Base-by-base conservation (phyloP, 495 filamentous ascomycete species). In the Pseudoneurospora amorphoporcata region DNA sequence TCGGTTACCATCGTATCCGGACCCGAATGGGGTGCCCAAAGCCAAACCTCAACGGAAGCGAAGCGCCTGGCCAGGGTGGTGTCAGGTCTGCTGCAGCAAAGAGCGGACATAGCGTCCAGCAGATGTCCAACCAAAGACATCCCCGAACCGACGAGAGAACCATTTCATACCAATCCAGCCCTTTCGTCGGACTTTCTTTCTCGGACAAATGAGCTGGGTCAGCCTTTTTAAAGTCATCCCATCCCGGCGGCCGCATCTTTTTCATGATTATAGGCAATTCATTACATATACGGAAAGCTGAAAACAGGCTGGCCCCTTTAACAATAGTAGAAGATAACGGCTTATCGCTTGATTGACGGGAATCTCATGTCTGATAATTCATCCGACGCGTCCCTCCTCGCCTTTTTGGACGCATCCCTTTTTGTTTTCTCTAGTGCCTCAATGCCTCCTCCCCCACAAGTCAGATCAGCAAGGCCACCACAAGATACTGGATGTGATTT, bases 261-360 rank as follows among this genome's bases (percentile, higher is more conserved):
- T 17, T 65, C 47, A 65, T 35, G 29, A 65, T 65, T 65, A 65
- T 35, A 65, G 53, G 53, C 23, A 65, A 65, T 65, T 65, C 53
- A 65, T 65, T 65, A 65, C 53, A 65, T 65, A 65, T 65, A 65
- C 53, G 53, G 53, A 65, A 65, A 65, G 53, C 53, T 65, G 53
- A 35, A 65, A 65, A 65, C 35, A 65, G 53, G 53, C 53, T 65
- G 53, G 14, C 53, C 53, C 53, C 29, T 65, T 65, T 35, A 35
- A 65, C 29, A 65, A 65, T 32, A 65, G 14, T 65, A 65, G 53
- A 65, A 65, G 29, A 65, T 35, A 65, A 65, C 53, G 53, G 53
- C 53, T 65, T 65, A 35, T 65, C 53, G 53, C 53, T 65, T 65
- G 53, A 65, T 65, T 65, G 29, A 65, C 53, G 53, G 53, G 53